Evolutionary conservation across 2,329 filamentous ascomycete species (phyloP).

Genomic region (Peltaster fructicola): DNA sequence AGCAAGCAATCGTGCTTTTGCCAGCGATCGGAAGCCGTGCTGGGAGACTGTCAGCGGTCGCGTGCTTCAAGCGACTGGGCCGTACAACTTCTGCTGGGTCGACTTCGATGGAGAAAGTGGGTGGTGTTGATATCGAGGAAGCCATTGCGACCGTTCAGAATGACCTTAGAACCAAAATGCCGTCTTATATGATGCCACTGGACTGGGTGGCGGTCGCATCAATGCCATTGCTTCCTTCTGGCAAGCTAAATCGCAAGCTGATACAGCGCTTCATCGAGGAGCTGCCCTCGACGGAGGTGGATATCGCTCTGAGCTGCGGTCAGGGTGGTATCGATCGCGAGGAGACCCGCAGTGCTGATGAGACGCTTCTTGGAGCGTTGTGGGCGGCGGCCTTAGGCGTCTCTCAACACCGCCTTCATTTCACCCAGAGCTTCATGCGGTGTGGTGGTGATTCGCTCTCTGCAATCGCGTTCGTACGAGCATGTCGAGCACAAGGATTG

Average conservation of each 20-base stretch:
- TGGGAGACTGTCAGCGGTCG: conserved; percentile 3
- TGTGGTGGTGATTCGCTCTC: too few species aligned
- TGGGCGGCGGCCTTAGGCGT: too few species aligned
- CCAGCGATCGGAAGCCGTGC: conserved; percentile 3
- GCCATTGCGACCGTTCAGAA: conserved; percentile 2
- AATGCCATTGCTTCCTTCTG: conserved; percentile 4
- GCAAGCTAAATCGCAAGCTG: conserved; percentile 5
- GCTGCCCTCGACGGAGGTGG: too few species aligned
- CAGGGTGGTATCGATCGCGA: too few species aligned
- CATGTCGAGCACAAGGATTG: too few species aligned
- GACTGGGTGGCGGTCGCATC: conserved; percentile 4
- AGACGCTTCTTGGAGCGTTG: too few species aligned
- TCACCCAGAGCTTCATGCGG: too few species aligned
- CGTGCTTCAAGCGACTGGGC: too few species aligned
- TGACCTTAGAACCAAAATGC: conserved; percentile 4
- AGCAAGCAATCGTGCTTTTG: conserved; percentile 4
- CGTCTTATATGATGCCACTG: conserved; percentile 5
- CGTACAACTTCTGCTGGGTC: conserved; percentile 2
- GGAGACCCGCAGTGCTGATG: too few species aligned
- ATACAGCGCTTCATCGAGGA: conserved; percentile 4
- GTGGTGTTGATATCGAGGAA: conserved; percentile 2
- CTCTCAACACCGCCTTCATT: too few species aligned
- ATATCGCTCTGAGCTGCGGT: too few species aligned
- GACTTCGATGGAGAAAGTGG: conserved; percentile 1
- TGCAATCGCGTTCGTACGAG: too few species aligned